Evolutionary conservation across 164 flowering plant species (phyloP), one percentile per base, ranked within the genome.

Genomic region (Dillenia suffruticosa): DNA sequence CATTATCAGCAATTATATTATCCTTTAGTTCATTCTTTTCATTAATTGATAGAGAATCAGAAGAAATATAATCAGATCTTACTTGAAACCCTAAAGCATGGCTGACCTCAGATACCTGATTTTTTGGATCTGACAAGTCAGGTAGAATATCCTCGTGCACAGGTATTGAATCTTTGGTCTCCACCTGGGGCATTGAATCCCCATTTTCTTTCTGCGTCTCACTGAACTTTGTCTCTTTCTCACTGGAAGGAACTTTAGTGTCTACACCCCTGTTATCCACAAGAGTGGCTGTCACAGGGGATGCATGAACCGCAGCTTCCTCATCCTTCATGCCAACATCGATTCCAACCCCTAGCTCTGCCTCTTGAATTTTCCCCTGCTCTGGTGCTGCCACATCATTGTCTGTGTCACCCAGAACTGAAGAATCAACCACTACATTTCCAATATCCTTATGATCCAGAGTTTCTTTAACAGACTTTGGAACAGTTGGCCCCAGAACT

Each of bases 21-120:
- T 80, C 92, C 85, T 88, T 86, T 76, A 85, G 76, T 80, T 90
- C 98, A 81, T 78, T 89, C 71, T 79, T 88, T 81, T 93, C 92
- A 85, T 72, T 81, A 90, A 86, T 80, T 77, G 89, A 79, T 75
- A 88, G 76, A 90, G 82, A 77, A 78, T 84, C 95, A 87, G 87
- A 77, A 87, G 88, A 84, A 87, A 89, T 80, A 81, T 88, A 92
- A 81, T 87, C 96, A 87, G 83, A 82, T 74, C 73, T 84, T 84
- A 92, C 82, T 81, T 79, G 85, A 77, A 72, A 74, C 89, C 90
- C 95, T 86, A 88, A 80, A 79, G 44, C 73, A 70, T 80, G 77
- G 89, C 78, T 83, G 82, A 86, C 94, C 88, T 87, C 88, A 83
- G 90, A 77, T 88, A 93, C 98, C 97, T 88, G 96, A 73, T 80